These are phyloP conservation scores for Didymella arachidicola DNA, from an alignment of 2,329 filamentous ascomycete genomes.

Conservation along the genomic window DNA sequence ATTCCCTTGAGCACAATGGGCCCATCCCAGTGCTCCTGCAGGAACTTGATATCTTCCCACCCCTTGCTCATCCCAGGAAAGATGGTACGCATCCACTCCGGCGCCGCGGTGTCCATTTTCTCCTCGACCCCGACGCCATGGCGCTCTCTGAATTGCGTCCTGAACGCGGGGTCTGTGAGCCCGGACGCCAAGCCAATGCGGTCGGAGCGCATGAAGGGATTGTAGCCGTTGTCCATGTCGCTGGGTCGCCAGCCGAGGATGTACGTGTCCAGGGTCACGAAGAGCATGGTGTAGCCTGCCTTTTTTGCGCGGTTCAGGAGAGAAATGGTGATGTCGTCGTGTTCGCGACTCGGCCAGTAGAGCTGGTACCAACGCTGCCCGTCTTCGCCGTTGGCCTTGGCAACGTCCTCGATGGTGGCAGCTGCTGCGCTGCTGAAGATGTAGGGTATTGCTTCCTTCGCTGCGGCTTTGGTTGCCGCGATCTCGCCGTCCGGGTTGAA, in stretches of 20 bases:
- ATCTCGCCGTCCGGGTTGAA: slow-evolving; percentile 71
- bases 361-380: slow-evolving; percentile 73
- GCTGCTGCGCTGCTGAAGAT: slow-evolving; percentile 69
- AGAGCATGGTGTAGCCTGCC: slow-evolving; percentile 67
- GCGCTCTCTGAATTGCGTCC: slow-evolving; percentile 62
- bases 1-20: slow-evolving; percentile 70
- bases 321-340: slow-evolving; percentile 69
- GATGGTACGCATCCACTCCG: slow-evolving; percentile 35
- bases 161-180: slow-evolving; percentile 72
- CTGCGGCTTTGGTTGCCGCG: slow-evolving; percentile 66
- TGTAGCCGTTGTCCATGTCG: slow-evolving; percentile 67
- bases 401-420: slow-evolving; percentile 69
- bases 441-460: slow-evolving; percentile 67
- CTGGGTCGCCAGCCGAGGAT: slow-evolving; percentile 70
- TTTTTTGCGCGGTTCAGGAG: slow-evolving; percentile 67
- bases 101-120: slow-evolving; percentile 42
- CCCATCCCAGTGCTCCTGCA: slow-evolving; percentile 68
- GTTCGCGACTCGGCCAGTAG: slow-evolving; percentile 71
- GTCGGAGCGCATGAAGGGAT: slow-evolving; percentile 40
- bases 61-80: slow-evolving; percentile 60
- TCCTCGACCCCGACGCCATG: slow-evolving; percentile 50
- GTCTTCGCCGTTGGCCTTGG: slow-evolving; percentile 59
- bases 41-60: slow-evolving; percentile 68
- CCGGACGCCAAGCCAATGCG: slow-evolving; percentile 66
- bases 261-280: slow-evolving; percentile 77